Evolutionary conservation across 192 early-diverging fungal genomes (phyloP), one percentile per base, ranked within the genome.

Genomic region (Phycomyces nitens): DNA sequence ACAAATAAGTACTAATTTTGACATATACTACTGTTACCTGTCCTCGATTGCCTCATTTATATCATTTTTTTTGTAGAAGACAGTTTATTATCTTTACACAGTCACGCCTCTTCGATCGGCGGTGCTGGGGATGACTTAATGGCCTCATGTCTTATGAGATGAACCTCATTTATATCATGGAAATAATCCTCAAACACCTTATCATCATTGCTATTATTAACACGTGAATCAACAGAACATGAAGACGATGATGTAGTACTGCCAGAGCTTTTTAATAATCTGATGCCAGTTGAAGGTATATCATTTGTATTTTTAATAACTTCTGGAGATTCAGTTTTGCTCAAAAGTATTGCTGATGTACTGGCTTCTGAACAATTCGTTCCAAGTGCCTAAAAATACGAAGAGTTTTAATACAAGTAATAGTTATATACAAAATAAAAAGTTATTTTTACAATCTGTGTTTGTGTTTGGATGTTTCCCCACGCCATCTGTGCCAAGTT

Each of bases 321-420:
- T 59, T 59, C 38, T 59, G 41, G 22, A 59, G 57, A 59, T 58
- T 58, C 40, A 58, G 40, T 29, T 27, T 58, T 29, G 22, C 41
- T 41, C 56, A 58, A 58, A 43, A 58, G 56, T 58, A 39, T 58
- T 58, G 38, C 34, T 58, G 56, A 58, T 58, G 39, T 20, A 58
- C 56, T 58, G 56, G 56, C 34, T 58, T 58, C 24, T 58, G 56
- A 58, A 39, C 40, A 29, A 59, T 59, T 43, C 57, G 41, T 59
- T 59, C 39, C 41, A 59, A 59, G 57, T 59, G 42, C 57, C 57
- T 59, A 59, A 59, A 41, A 44, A 59, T 59, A 59, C 38, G 57
- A 59, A 59, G 57, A 59, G 57, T 59, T 59, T 59, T 59, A 59
- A 59, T 43, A 59, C 22, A 59, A 59, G 57, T 59, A 59, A 44